Evolutionary conservation across 805 yeast genomes (phyloP).

Genomic region (Jamesozyma jinghongensis): DNA sequence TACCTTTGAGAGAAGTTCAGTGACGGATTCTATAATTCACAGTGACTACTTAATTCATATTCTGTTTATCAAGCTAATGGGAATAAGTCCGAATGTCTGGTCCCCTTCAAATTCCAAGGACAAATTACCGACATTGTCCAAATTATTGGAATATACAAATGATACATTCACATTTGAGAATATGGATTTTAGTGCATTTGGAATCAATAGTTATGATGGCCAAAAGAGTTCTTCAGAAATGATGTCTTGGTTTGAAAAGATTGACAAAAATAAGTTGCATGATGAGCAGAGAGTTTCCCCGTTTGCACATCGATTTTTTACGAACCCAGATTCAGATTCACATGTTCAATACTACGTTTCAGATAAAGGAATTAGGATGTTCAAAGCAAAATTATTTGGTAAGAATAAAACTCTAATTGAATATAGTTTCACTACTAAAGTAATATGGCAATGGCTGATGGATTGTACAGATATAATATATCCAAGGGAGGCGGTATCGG

Average conservation of each 20-base stretch:
- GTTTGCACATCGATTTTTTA: constrained; percentile 64
- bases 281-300: constrained; percentile 41
- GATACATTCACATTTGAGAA: constrained; percentile 32
- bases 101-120: constrained; percentile 46
- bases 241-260: constrained; percentile 11
- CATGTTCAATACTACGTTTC: constrained; percentile 73
- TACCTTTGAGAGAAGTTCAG: constrained; percentile 52
- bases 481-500: constrained; percentile 41
- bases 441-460: constrained; percentile 77
- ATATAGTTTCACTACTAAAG: constrained; percentile 63
- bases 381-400: constrained; percentile 35
- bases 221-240: not conserved
- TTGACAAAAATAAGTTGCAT: constrained; percentile 7
- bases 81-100: constrained; percentile 65
- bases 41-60: constrained; percentile 58
- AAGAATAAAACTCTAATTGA: constrained; percentile 24
- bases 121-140: constrained; percentile 32
- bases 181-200: constrained; percentile 8
- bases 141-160: constrained; percentile 24
- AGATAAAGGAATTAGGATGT: constrained; percentile 53
- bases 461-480: constrained; percentile 74
- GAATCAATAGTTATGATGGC: constrained; percentile 1
- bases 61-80: constrained; percentile 55
- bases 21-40: constrained; percentile 48
- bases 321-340: constrained; percentile 83